Base-by-base conservation (phyloP, 2,329 filamentous ascomycete species). In the Alternaria panax region DNA sequence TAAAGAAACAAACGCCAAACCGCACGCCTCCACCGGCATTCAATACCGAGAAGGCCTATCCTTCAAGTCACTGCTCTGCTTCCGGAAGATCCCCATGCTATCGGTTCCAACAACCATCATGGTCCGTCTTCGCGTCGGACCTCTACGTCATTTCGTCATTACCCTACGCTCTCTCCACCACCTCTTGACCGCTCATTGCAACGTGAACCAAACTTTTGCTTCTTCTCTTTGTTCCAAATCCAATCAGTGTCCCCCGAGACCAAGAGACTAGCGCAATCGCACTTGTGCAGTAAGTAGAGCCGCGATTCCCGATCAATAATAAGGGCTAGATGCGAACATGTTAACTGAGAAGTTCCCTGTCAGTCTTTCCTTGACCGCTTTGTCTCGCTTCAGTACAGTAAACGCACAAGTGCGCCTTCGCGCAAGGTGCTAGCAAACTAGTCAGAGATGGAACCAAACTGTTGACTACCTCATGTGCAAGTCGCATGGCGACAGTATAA, bases 331-430 rank as follows among this genome's bases (percentile, higher is more conserved):
- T 3, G n/a, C 14, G 14, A n/a, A 34, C 30, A 32, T 12, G 11
- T 34, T 28, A 7, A 20, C n/a, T 7, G 36, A 18, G n/a, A 3
- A 38, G 7, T 38, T 38, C 36, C 36, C 4, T 41, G 43, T n/a
- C n/a, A n/a, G n/a, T 50, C n/a, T 55, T 43, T 46, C 16, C 16
- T 36, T 51, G 45, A 52, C 59, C 46, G 59, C 59, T 55, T 40
- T 22, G 36, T 41, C 40, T 50, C 53, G 25, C 18, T 38, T 12
- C 28, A 1, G 28, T 11, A 30, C 9, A 30, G 7, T 9, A 28
- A 28, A 9, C 27, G 27, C 11, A 9, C 27, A 28, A 11, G 27
- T 28, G 27, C 27, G n/a, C n/a, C n/a, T n/a, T n/a, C n/a, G n/a
- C n/a, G n/a, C n/a, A n/a, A n/a, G n/a, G n/a, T n/a, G n/a, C n/a